Evolutionary conservation across 441 rosid genomes (phyloP), one percentile per base, ranked within the genome.

Genomic region (Populus hybrid): DNA sequence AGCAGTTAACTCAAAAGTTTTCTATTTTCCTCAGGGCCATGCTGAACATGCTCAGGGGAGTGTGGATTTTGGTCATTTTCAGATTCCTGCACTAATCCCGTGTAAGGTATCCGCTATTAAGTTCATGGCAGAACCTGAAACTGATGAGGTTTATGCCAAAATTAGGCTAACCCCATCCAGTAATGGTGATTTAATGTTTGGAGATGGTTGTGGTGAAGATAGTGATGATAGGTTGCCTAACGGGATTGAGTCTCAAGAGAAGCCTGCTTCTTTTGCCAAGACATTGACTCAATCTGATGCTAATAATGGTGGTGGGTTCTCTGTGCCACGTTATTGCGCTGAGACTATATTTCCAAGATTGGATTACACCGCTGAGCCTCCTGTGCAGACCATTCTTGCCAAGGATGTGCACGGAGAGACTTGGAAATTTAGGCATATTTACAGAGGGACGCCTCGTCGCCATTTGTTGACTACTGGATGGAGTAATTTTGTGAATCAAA

Each of bases 381-480:
- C 32, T 3, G 32, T 30, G 32, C 32, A 30, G 32, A 30, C 32
- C 32, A 30, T 30, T 30, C 32, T 30, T 30, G 32, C 32, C 32
- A 30, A 30, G 32, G 32, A 30, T 30, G 32, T 30, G 28, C 28
- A 26, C 28, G 28, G 28, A 26, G 28, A 26, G 28, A 26, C 30
- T 10, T 96, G 98, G 98, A 93, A 91, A 85, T 96, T 96, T 78
- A 86, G 99, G 86, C 99, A 96, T 85, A 96, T 96, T 1, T 96
- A 93, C 50, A 89, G 99, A 76, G 99, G 99, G 9, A 96, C 99
- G 0, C 99, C 99, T 42, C 89, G 99, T 8, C 88, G 99, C 7
- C 99, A 96, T 82, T 89, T 96, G 75, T 81, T 96, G 85, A 96
- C 99, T 0, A 96, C 99, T 1, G 99, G 99, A 2, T 96, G 99